A percentile compares a stretch with the other conserved stretches of the same genome.
phyloP scores from a whole-genome alignment of 805 yeast species.

The Limtongia smithiae region DNA sequence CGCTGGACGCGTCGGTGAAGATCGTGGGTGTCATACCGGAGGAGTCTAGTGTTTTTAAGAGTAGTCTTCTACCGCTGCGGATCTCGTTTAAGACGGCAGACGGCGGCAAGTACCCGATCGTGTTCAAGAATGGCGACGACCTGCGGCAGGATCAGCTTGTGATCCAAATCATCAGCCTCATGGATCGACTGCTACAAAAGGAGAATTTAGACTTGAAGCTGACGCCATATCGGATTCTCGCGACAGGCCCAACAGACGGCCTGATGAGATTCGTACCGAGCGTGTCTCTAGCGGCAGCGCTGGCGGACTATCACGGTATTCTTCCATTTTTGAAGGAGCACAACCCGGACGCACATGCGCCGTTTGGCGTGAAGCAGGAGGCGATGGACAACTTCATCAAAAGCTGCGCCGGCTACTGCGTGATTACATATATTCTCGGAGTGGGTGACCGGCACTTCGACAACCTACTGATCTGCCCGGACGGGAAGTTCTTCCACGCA shows the following conservation, averaged over 20 bases:
- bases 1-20: conserved; percentile 75
- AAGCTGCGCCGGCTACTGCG: conserved; percentile 95
- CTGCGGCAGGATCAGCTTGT: conserved; percentile 94
- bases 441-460: conserved; percentile 98
- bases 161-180: conserved; percentile 84
- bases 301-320: conserved; percentile 72
- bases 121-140: conserved; percentile 96
- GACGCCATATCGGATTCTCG: conserved; percentile 84
- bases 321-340: conserved; percentile 64
- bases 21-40: conserved; percentile 75
- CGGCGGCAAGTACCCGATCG: conserved; percentile 62
- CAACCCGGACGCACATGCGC: conserved; percentile 48
- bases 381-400: conserved; percentile 92
- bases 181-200: conserved; percentile 82
- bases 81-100: conserved; percentile 63
- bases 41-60: conserved; percentile 82
- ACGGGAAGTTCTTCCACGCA: conserved; percentile 93
- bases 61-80: conserved; percentile 84
- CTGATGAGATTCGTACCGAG: conserved; percentile 93
- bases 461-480: conserved; percentile 73
- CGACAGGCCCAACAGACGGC: conserved; percentile 89
- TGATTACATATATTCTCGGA: conserved; percentile 87
- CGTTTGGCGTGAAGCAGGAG: conserved; percentile 48
- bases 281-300: conserved; percentile 76
- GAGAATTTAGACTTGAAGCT: conserved; percentile 86